A percentile compares a stretch with the other conserved stretches of the same genome.
Conservation (phyloP, 2,329 filamentous ascomycete species). For the Colletotrichum sp. region DNA sequence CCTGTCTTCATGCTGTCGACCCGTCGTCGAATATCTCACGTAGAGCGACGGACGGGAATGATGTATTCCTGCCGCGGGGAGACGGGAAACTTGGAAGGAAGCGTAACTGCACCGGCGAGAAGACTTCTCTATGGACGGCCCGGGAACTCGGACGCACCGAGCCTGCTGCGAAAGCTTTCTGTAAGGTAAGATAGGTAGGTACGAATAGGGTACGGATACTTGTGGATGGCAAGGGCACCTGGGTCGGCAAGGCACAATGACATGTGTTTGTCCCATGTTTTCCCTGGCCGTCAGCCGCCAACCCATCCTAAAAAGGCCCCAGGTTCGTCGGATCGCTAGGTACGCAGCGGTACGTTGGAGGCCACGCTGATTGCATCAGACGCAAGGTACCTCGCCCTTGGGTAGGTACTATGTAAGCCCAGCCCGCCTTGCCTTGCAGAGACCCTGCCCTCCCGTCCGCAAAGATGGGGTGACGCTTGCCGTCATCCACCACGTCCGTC, state of each 20-base stretch:
- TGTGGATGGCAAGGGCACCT: background rate
- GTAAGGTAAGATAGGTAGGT: background rate
- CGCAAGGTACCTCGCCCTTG: background rate
- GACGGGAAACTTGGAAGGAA: constrained; percentile 4
- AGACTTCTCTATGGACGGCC: background rate
- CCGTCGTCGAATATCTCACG: background rate
- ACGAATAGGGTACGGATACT: background rate
- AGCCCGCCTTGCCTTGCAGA: background rate
- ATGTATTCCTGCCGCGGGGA: background rate
- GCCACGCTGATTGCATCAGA: background rate
- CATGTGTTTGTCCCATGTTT: constrained; percentile 17
- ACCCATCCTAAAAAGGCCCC: background rate
- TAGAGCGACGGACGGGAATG: background rate
- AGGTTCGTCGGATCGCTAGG: background rate
- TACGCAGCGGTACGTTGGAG: background rate
- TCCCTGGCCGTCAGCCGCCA: background rate
- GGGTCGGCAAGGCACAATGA: constrained; percentile 9
- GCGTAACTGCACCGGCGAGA: background rate
- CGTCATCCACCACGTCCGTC: background rate
- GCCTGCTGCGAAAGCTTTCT: background rate
- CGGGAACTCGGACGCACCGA: background rate
- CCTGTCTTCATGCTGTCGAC: background rate
- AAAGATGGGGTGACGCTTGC: constrained; percentile 9
- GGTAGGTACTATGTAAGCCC: background rate
- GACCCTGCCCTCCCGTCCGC: background rate